Base-by-base conservation (phyloP, 1,139 yeast species). In the Debaryomyces sp. region DNA sequence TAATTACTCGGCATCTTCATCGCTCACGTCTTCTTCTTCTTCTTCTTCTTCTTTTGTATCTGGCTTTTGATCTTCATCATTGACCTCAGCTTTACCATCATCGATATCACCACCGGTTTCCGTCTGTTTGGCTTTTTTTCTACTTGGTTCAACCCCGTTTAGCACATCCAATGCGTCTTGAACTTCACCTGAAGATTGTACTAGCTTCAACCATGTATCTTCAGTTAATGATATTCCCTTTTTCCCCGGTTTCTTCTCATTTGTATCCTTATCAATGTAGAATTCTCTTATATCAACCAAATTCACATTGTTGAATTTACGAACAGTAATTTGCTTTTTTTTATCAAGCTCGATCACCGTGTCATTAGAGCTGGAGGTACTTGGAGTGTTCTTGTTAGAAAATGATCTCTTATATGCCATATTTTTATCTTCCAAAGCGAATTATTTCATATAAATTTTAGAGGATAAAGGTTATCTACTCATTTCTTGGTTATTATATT, bases 161-260 rank as follows among this genome's bases (percentile, higher is more conserved):
- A 84, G 64, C 35, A 64, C 64, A 43, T 71, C 78, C 56, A 89
- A 67, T 0, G 92, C 92, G 15, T 71, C 81, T 44, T 82, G 74
- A 40, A 90, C 83, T 49, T 78, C 75, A n/a, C 73, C 78, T n/a
- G 75, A 67, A 40, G 77, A 71, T 32, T 74, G 80, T 46, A 84
- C 56, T 39, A 90, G 67, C 47, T 71, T 75, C 42, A 69, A 71
- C 88, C 95, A 90, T 30, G 79, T 77, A 18, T 84, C 95, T 55
- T 79, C 84, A 1, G 91, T 85, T 49, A 90, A 68, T 1, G 96
- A 82, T 24, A 90, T 88, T 1, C 97, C 96, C 73, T 90, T 90
- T 61, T 84, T 85, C 0, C 96, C 96, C 0, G 97, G 97, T 54
- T 73, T 75, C 68, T 81, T 73, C 51, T 81, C 85, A 10, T 82